These are phyloP conservation scores for Fraxinus ornus DNA, from an alignment of 305 asterid species.

Conservation along the genomic window DNA sequence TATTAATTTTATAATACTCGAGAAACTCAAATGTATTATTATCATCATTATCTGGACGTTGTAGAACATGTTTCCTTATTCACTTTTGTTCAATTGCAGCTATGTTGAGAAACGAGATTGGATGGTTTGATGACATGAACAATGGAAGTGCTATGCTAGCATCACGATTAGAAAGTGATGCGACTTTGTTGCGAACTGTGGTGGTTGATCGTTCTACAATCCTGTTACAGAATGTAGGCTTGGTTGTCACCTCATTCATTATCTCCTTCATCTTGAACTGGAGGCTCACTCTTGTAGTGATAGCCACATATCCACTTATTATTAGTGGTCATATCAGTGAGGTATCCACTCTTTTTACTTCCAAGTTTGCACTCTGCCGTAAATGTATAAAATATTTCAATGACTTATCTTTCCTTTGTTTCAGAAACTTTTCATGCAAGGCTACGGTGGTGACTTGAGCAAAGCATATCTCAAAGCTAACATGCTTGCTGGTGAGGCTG, in stretches of 20 bases:
- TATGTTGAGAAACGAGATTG: conserved; percentile 90
- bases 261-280: conserved; percentile 94
- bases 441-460: conserved; percentile 85
- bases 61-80: neutral
- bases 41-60: conserved; percentile 2
- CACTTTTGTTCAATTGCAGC: conserved; percentile 50
- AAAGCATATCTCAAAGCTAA: conserved; percentile 95
- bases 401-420: conserved; percentile 26
- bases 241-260: conserved; percentile 74
- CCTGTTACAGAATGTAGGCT: conserved; percentile 80
- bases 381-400: neutral
- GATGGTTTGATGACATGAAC: conserved; percentile 82
- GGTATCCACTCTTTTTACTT: conserved; percentile 41
- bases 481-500: conserved; percentile 99
- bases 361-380: neutral
- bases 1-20: neutral
- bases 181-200: conserved; percentile 73
- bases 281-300: conserved; percentile 93
- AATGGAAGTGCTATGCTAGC: conserved; percentile 90
- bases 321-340: conserved; percentile 96
- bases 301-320: conserved; percentile 82
- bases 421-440: conserved; percentile 97
- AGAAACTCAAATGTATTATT: neutral
- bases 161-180: conserved; percentile 79
- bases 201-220: conserved; percentile 91